phyloP scores from a whole-genome alignment of 306 rosid genomes.

The Vigna angularis region DNA sequence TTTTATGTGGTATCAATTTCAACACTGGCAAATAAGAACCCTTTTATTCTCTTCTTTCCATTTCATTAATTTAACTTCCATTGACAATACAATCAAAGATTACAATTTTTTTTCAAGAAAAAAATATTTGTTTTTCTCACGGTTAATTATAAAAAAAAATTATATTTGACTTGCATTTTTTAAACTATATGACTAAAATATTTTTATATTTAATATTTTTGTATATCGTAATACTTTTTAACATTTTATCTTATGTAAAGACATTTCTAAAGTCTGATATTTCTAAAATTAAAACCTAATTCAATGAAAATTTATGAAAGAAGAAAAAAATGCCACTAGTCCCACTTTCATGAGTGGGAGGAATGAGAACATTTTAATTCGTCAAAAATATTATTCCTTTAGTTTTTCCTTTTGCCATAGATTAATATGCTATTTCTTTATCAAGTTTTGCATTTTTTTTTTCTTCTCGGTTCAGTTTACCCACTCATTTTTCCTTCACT shows the following conservation, averaged over 20 bases:
- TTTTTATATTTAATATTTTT: background rate
- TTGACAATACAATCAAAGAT: background rate
- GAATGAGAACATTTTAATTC: conserved; percentile 23
- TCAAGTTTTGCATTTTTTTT: background rate
- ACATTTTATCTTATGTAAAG: background rate
- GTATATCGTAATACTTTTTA: background rate
- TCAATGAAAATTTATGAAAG: background rate
- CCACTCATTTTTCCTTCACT: background rate
- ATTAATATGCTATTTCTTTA: conserved; percentile 9
- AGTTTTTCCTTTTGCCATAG: conserved; percentile 10
- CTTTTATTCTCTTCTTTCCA: background rate
- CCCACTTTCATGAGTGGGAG: conserved; percentile 26
- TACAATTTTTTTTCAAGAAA: background rate
- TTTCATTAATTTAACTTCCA: background rate
- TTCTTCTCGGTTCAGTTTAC: background rate
- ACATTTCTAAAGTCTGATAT: background rate
- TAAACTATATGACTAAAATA: background rate
- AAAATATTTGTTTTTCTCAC: background rate
- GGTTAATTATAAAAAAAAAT: background rate
- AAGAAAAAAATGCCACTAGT: conserved; percentile 10
- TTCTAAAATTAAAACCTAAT: background rate
- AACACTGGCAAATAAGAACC: background rate
- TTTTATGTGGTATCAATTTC: background rate
- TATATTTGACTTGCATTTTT: background rate
- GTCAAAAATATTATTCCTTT: conserved; percentile 24